These are phyloP conservation scores for Strigomonas culicis DNA, from an alignment of 208 protist genomes.

Conservation along the genomic window DNA sequence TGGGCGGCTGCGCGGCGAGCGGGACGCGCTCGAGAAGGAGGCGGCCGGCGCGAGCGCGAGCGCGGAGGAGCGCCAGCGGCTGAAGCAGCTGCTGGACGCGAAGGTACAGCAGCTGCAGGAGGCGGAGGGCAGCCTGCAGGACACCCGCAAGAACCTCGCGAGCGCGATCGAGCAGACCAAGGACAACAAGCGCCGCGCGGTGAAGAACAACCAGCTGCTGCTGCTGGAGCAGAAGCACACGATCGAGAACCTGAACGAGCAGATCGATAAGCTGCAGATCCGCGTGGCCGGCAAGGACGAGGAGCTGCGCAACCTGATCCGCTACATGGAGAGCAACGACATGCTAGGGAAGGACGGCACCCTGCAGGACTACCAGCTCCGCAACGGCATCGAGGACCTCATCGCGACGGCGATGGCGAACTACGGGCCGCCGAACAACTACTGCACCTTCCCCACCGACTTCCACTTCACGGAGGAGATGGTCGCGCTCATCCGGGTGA, in stretches of 20 bases:
- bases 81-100: slow-evolving; percentile 27
- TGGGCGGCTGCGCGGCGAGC: slow-evolving; percentile 38
- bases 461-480: slow-evolving; percentile 66
- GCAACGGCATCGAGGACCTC: slow-evolving; percentile 53
- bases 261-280: slow-evolving; percentile 27
- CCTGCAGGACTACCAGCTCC: slow-evolving; percentile 32
- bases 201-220: slow-evolving; percentile 45
- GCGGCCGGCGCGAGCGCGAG: slow-evolving; percentile 18
- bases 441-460: slow-evolving; percentile 54
- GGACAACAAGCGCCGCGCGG: slow-evolving; percentile 34
- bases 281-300: slow-evolving; percentile 41
- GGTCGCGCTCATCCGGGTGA: slow-evolving; percentile 55
- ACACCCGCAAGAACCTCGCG: slow-evolving; percentile 27
- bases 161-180: slow-evolving; percentile 25
- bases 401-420: slow-evolving; percentile 33
- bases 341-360: slow-evolving; percentile 16
- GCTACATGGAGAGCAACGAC: slow-evolving; percentile 41
- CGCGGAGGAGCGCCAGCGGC: slow-evolving; percentile 34
- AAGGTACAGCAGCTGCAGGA: slow-evolving; percentile 36
- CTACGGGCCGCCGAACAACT: slow-evolving; percentile 29
- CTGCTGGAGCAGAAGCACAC: slow-evolving; percentile 39
- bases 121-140: slow-evolving; percentile 31
- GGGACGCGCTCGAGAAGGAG: slow-evolving; percentile 39
- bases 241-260: slow-evolving; percentile 34
- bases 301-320: slow-evolving; percentile 38